Evolutionary conservation across 345 rosid genomes (phyloP).

Genomic region (Arabidopsis arenosa): DNA sequence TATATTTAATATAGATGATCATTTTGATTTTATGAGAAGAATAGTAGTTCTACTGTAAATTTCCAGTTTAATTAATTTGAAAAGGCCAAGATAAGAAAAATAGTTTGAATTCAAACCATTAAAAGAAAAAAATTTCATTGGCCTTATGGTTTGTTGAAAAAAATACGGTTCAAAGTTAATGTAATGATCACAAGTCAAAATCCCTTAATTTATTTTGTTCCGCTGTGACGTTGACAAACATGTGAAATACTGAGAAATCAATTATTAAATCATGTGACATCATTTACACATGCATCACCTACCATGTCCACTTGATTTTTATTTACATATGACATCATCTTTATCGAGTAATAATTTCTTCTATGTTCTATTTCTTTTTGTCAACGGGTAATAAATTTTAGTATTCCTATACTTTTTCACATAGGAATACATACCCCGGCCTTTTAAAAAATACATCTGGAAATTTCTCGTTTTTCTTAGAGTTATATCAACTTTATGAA

Average conservation of each 20-base stretch:
- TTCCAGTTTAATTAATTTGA: background rate
- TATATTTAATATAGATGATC: background rate
- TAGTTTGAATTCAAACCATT: slow-evolving; percentile 8
- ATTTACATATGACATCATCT: slow-evolving; percentile 5
- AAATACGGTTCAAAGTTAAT: background rate
- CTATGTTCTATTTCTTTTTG: background rate
- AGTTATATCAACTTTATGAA: background rate
- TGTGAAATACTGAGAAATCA: slow-evolving; percentile 20
- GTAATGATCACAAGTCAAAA: slow-evolving; percentile 15
- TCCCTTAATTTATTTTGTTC: background rate
- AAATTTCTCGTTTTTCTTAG: background rate
- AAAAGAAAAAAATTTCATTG: background rate
- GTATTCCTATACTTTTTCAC: background rate
- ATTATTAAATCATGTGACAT: slow-evolving; percentile 29
- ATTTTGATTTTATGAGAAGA: background rate
- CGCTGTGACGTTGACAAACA: slow-evolving; percentile 25
- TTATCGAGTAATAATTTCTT: background rate
- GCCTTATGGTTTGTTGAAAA: background rate
- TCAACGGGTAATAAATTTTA: background rate
- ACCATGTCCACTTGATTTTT: slow-evolving; percentile 12
- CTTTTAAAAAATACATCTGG: background rate
- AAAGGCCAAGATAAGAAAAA: background rate
- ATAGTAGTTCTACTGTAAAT: background rate
- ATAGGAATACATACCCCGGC: background rate
- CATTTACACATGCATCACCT: slow-evolving; percentile 28